phyloP scores from a whole-genome alignment of 129 eudicot species.

The Escallonia herrerae region DNA sequence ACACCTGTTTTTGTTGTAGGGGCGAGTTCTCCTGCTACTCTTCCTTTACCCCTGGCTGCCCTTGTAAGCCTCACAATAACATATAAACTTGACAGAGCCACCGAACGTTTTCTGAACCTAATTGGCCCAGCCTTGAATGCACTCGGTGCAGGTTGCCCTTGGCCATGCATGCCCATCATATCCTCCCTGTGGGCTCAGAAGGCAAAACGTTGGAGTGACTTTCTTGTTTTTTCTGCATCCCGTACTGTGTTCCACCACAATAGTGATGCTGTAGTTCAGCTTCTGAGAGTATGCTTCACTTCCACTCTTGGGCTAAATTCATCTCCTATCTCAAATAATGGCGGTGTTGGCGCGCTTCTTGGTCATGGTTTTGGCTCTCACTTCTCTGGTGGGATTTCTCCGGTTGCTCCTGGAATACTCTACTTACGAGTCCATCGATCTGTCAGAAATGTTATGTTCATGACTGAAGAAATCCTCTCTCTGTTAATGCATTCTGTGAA shows the following conservation, averaged over 20 bases:
- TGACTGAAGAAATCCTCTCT: constrained; percentile 70
- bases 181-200: constrained; percentile 87
- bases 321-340: constrained; percentile 35
- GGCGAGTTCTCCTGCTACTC: constrained; percentile 55
- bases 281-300: constrained; percentile 72
- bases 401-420: constrained; percentile 98
- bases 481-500: constrained; percentile 65
- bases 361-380: constrained; percentile 97
- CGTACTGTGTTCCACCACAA: constrained; percentile 81
- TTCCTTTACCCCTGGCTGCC: constrained; percentile 91
- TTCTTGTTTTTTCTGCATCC: constrained; percentile 75
- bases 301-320: constrained; percentile 54
- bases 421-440: constrained; percentile 81
- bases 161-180: constrained; percentile 96
- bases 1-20: constrained; percentile 41
- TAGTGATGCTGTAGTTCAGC: constrained; percentile 75
- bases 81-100: constrained; percentile 60
- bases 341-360: constrained; percentile 83
- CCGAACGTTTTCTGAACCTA: constrained; percentile 61
- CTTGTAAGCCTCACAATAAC: constrained; percentile 95
- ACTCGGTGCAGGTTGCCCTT: constrained; percentile 84
- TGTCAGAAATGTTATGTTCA: constrained; percentile 55
- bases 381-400: constrained; percentile 59
- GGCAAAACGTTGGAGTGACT: constrained; percentile 93
- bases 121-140: constrained; percentile 62